Conservation (phyloP, 2,329 filamentous ascomycete species). For the Pleurostoma richardsiae region DNA sequence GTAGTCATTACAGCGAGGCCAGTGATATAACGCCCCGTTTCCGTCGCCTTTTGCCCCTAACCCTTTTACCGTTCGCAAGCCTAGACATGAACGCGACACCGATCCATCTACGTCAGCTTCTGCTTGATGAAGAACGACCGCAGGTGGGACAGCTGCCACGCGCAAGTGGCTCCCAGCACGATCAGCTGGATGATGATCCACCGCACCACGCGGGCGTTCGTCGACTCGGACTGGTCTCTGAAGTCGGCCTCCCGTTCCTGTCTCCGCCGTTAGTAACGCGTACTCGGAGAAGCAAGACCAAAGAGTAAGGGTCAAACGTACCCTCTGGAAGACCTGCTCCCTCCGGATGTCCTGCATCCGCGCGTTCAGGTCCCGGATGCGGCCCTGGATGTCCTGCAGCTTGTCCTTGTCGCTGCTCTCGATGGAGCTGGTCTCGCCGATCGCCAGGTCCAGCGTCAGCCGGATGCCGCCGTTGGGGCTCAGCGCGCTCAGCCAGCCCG, state of each 20-base stretch:
- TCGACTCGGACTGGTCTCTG: slow-evolving; percentile 92
- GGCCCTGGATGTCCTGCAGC: slow-evolving; percentile 81
- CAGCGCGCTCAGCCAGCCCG: slow-evolving; percentile 66
- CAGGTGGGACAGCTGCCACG: slow-evolving; percentile 95
- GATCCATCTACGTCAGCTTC: slow-evolving; percentile 74
- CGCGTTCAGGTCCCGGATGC: slow-evolving; percentile 84
- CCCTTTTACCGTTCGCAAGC: neutral
- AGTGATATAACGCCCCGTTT: no score
- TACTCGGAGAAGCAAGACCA: neutral
- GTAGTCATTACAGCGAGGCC: no score
- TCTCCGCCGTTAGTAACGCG: slow-evolving; percentile 1
- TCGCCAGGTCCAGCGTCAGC: slow-evolving; percentile 82
- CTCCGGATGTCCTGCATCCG: slow-evolving; percentile 82
- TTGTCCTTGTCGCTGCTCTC: slow-evolving; percentile 92
- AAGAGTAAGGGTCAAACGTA: slow-evolving; percentile 33
- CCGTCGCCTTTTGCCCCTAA: no score
- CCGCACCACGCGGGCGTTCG: slow-evolving; percentile 84
- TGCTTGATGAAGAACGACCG: slow-evolving; percentile 99
- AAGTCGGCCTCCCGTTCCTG: slow-evolving; percentile 97
- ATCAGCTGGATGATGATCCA: slow-evolving; percentile 91
- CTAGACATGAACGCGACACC: neutral
- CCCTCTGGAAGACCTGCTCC: slow-evolving; percentile 95
- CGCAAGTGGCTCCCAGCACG: slow-evolving; percentile 81
- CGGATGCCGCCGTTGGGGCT: slow-evolving; percentile 71
- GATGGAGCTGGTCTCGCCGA: slow-evolving; percentile 91